Conservation (phyloP, 1,284 basidiomycete species). For the Schizophyllum commune region DNA sequence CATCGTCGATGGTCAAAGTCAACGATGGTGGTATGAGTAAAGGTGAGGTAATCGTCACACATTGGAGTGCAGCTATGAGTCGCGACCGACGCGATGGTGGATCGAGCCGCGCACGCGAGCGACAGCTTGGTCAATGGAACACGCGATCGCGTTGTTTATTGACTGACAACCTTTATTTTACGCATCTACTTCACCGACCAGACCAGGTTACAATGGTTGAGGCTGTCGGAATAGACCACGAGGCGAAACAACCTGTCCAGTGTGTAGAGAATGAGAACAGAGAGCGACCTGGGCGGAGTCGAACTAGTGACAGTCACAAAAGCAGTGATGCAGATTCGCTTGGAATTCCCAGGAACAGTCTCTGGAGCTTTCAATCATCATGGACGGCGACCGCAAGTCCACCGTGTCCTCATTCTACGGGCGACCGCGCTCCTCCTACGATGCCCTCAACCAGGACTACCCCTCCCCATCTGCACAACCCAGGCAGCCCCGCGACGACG, state of each 20-base stretch:
- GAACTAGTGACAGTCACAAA: neutral
- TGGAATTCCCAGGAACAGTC: neutral
- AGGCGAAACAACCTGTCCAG: too few species aligned
- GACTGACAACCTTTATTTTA: too few species aligned
- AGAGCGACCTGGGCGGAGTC: neutral
- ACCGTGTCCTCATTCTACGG: conserved; percentile 72
- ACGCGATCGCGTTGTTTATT: neutral
- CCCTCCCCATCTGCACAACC: conserved; percentile 25
- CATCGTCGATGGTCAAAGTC: neutral
- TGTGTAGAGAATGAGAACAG: too few species aligned
- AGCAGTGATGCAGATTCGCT: neutral
- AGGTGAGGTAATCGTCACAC: neutral
- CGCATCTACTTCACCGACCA: too few species aligned
- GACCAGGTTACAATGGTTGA: too few species aligned
- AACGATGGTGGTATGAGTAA: neutral
- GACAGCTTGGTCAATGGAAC: neutral
- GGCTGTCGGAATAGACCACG: too few species aligned
- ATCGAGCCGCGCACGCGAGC: neutral
- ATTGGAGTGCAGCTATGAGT: neutral
- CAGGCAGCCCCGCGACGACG: conserved; percentile 41
- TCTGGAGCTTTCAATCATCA: conserved; percentile 13
- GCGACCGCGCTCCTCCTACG: conserved; percentile 47
- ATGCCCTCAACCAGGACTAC: conserved; percentile 51
- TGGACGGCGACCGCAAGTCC: conserved; percentile 62
- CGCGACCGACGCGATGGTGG: neutral